Base-by-base conservation (phyloP, 805 yeast genomes). In the Metschnikowia similis region DNA sequence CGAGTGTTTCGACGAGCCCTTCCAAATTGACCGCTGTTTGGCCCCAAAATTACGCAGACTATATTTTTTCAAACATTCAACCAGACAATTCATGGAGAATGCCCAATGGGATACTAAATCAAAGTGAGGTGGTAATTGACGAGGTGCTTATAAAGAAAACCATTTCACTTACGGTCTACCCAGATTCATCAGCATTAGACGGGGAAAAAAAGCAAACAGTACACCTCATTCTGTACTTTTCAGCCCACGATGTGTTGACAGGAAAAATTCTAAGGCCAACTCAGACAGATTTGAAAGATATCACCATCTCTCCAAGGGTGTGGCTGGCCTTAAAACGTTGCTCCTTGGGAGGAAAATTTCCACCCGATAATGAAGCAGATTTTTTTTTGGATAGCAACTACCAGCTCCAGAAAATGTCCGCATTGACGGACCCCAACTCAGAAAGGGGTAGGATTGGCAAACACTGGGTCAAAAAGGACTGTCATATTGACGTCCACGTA, bases 61-160 rank as follows among this genome's bases (percentile, higher is more conserved):
- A 29, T 9, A 21, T 3, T 2, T 34, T 26, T 9, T 39, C 42
- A 9, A 39, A 39, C 4, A 29, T 29, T 27, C 34, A 28, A 6
- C 3, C 13, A 28, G 9, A 21, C 9, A 16, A 6, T 14, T 28
- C 10, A 10, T 32, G 28, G 14, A 29, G 29, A 8, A n/a, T 13
- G 14, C 11, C 5, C 16, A 27, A 27, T 4, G 10, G 27, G 30
- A 13, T 14, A n/a, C 13, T n/a, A 27, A 29, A 38, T 13, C 34
- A 29, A 17, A 10, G 37, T 7, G 45, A 14, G 6, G 8, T 37
- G 9, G 26, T 21, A 11, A 42, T 21, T 17, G 39, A 53, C 41
- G 39, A 50, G 41, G 96, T 96, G 0, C 73, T 91, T 41, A 81
- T 89, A 52, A 91, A 91, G 65, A 89, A 90, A 65, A 88, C 97